phyloP scores from a whole-genome alignment of 2,329 filamentous ascomycete genomes.

The Fusarium succisae region DNA sequence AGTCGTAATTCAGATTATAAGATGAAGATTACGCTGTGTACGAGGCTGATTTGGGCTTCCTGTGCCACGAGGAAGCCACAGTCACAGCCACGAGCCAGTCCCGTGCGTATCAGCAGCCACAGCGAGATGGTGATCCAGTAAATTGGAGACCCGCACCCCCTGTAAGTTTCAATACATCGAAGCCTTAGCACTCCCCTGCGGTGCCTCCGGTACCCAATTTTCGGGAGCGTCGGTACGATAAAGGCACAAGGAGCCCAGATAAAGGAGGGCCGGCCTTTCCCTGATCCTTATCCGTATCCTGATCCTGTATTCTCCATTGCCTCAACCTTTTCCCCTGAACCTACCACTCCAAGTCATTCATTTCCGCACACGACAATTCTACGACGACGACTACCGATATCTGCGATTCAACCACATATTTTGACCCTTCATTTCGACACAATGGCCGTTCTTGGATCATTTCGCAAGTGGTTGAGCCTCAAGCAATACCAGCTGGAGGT shows the following conservation, averaged over 20 bases:
- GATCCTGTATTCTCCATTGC: slow-evolving; percentile 13
- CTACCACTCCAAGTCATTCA: not conserved
- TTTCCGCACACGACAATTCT: not conserved
- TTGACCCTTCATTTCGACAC: not conserved
- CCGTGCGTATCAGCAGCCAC: not conserved
- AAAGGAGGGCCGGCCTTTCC: slow-evolving; percentile 21
- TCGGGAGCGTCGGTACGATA: slow-evolving; percentile 35
- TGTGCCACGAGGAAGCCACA: slow-evolving; percentile 32
- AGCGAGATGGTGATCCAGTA: not conserved
- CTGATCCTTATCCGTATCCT: slow-evolving; percentile 9
- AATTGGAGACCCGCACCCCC: slow-evolving; percentile 12
- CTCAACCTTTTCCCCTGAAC: slow-evolving; percentile 29
- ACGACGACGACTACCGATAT: not conserved
- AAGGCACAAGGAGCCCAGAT: slow-evolving; percentile 13
- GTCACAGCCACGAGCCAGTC: slow-evolving; percentile 2
- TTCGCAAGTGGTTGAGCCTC: slow-evolving; percentile 87
- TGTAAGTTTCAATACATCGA: slow-evolving; percentile 3
- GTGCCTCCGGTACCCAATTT: slow-evolving; percentile 24
- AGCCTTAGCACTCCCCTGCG: not conserved
- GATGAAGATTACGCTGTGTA: not conserved
- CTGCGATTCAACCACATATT: not conserved
- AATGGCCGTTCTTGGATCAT: slow-evolving; percentile 56
- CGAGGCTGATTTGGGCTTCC: slow-evolving; percentile 11
- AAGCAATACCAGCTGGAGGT: slow-evolving; percentile 99
- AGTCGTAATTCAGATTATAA: slow-evolving; percentile 11